These are phyloP conservation scores for Hypoxylon intermedium DNA, from an alignment of 495 filamentous ascomycete genomes.

Conservation along the genomic window DNA sequence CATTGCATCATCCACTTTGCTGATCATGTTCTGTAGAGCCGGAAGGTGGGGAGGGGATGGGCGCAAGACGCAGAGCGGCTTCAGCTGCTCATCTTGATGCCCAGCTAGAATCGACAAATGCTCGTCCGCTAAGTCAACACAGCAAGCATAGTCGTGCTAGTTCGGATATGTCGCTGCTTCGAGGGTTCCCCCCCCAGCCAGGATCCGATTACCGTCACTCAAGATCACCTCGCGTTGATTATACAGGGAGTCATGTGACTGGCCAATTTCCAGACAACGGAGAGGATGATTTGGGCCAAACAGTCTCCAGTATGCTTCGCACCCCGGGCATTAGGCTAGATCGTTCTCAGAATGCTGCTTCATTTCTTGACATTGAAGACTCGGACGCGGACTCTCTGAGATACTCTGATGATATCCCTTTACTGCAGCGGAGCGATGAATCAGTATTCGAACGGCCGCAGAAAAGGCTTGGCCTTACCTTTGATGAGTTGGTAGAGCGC, in stretches of 20 bases:
- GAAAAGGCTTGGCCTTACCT: constrained; percentile 69
- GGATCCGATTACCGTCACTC: constrained; percentile 36
- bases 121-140: constrained; percentile 59
- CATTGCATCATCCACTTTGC: constrained; percentile 9
- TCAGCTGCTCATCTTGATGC: constrained; percentile 62
- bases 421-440: constrained; percentile 63
- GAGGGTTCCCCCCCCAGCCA: constrained; percentile 45
- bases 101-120: constrained; percentile 49
- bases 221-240: constrained; percentile 40
- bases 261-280: constrained; percentile 44
- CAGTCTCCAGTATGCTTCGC: constrained; percentile 55
- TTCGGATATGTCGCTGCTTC: constrained; percentile 65
- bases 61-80: constrained; percentile 50
- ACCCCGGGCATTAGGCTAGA: constrained; percentile 55
- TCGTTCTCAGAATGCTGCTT: constrained; percentile 46
- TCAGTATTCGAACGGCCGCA: constrained; percentile 53
- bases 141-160: constrained; percentile 69
- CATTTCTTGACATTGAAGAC: constrained; percentile 67
- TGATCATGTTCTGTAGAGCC: constrained; percentile 28
- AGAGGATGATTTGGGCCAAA: constrained; percentile 48
- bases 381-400: constrained; percentile 61
- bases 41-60: constrained; percentile 30
- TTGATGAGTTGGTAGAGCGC: constrained; percentile 89
- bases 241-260: constrained; percentile 34
- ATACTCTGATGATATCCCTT: constrained; percentile 67